Conservation (phyloP, 202 grass and related monocot species). For the Dendrocalamus latiflorus region DNA sequence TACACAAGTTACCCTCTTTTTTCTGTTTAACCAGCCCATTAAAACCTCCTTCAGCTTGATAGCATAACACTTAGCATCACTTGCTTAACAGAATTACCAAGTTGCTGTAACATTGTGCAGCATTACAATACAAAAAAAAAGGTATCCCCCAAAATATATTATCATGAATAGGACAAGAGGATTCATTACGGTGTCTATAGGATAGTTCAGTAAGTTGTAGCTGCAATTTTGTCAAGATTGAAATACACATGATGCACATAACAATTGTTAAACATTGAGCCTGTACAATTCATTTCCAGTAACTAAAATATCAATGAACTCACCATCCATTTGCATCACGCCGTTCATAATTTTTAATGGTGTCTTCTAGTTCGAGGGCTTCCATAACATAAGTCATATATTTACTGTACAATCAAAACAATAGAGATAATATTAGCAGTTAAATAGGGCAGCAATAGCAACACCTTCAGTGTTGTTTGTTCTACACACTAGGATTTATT, state of each 20-base stretch:
- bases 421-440: slow-evolving; percentile 21
- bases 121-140: slow-evolving; percentile 13
- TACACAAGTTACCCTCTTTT: neutral
- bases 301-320: slow-evolving; percentile 36
- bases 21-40: neutral
- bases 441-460: neutral
- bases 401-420: slow-evolving; percentile 58
- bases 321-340: slow-evolving; percentile 95
- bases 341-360: slow-evolving; percentile 89
- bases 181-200: neutral
- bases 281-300: neutral
- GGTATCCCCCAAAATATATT: too few species aligned
- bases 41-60: neutral
- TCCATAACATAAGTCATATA: slow-evolving; percentile 95
- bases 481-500: slow-evolving; percentile 3
- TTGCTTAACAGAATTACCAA: slow-evolving; percentile 10
- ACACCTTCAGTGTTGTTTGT: neutral
- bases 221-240: neutral
- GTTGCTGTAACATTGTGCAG: neutral
- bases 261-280: neutral
- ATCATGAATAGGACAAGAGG: neutral
- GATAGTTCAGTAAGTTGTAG: neutral
- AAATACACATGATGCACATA: neutral
- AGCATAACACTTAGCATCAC: slow-evolving; percentile 1
- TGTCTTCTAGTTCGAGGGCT: slow-evolving; percentile 95